Evolutionary conservation across 2,329 filamentous ascomycete genomes (phyloP), one percentile per base, ranked within the genome.

Genomic region (Beauveria sp.): DNA sequence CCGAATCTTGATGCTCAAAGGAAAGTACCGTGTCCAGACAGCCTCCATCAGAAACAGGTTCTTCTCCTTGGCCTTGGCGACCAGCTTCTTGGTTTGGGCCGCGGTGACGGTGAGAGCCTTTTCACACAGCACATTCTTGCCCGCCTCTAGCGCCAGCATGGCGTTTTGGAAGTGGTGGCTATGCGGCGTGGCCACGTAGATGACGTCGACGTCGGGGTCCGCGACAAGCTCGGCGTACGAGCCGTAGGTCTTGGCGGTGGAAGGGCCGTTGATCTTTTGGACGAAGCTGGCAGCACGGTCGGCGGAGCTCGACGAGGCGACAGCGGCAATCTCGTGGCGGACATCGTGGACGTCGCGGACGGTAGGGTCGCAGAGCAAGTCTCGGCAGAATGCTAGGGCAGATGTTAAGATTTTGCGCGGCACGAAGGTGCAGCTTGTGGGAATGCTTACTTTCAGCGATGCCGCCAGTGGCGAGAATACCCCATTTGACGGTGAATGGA

Each of bases 131-230:
- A 96, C 91, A 68, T 93, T 83, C 80, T 96, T 96, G 69, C 90
- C 89, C 8, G 89, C 89, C 66, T 90, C 83, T 44, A 96, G 80
- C 48, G 87, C 89, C n/a, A 96, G 82, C 84, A 92, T 90, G 65
- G 85, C 84, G 75, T 96, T 93, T 73, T 96, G 91, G 78, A 92
- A 96, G 78, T 96, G 92, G 73, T 96, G 92, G 68, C 89, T 92
- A 77, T 96, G 92, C 18, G 92, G 92, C 4, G 92, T 96, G 26
- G 91, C 91, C 61, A 96, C 84, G 74, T 96, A 96, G 75, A 96
- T 76, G 67, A 96, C 90, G 73, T 96, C 90, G 66, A 96, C 83
- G 68, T 90, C 83, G 7, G 87, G 78, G 71, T 96, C 90, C 55
- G 83, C 82, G 28, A 93, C 91, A 30, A 96, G 83, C 71, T 92